Evolutionary conservation across 805 yeast genomes (phyloP), one percentile per base, ranked within the genome.

Genomic region (Kregervanrija pseudodelftensis): DNA sequence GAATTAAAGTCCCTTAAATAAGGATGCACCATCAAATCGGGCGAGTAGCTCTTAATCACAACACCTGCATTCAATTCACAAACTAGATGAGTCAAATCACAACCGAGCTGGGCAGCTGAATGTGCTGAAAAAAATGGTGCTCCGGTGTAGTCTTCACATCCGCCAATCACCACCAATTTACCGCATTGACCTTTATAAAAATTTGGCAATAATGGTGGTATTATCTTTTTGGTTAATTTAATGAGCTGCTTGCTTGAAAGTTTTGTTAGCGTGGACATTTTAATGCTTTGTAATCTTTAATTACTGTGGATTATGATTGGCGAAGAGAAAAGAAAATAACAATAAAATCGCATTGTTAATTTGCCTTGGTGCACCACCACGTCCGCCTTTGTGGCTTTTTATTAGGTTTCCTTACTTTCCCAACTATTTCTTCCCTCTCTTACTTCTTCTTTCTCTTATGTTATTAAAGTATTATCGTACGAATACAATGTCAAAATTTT

Each of bases 11-110:
- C 89, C 45, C 66, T 72, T 51, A 90, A 60, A 60, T 87, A 88
- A 0, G 98, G 98, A 67, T 93, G 98, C 1, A 93, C 95, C 97
- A 91, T 93, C 41, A 91, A 66, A 58, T 91, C 89, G 0, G 99
- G 98, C 7, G 95, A 78, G 64, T 93, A 93, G 30, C 82, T 66
- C 64, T 91, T 91, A 57, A 91, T 88, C 7, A 87, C 82, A 0
- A 82, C 66, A 0, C 86, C 90, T 1, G 97, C 97, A 30, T 68
- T 65, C 41, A 67, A 63, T 52, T 88, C 95, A 66, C 98, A 93
- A n/a, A 93, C 73, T 9, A 91, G 74, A 63, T 91, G 98, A 33
- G 91, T 76, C 67, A 93, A 70, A 60, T 91, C 99, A 43, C 89
- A 82, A 1, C 99, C 99, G 41, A 83, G 72, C 33, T 84, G 65